Evolutionary conservation across 495 filamentous ascomycete genomes (phyloP).

Genomic region (Penicillium tannophilum): DNA sequence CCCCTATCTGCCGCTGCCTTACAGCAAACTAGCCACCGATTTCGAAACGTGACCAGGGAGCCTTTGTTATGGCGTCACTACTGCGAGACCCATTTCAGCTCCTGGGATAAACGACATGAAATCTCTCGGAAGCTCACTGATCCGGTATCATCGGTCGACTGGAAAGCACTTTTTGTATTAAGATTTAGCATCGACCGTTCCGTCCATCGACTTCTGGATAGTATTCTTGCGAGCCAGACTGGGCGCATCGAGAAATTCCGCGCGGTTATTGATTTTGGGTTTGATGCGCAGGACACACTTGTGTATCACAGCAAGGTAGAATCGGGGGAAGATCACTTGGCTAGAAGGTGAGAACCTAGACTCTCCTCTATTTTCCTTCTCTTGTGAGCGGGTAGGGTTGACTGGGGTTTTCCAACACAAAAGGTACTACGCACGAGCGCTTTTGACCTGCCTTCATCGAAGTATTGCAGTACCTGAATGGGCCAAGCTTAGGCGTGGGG

Average conservation of each 20-base stretch:
- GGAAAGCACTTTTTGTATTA: conserved; percentile 71
- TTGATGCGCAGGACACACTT: conserved; percentile 87
- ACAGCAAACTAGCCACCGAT: conserved; percentile 62
- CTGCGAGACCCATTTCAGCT: conserved; percentile 65
- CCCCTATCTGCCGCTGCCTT: conserved; percentile 51
- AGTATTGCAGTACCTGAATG: conserved; percentile 76
- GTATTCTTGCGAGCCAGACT: conserved; percentile 67
- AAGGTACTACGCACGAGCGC: conserved; percentile 74
- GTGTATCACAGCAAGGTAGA: conserved; percentile 61
- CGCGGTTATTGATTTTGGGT: conserved; percentile 69
- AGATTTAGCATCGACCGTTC: conserved; percentile 56
- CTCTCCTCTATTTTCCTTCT: neutral
- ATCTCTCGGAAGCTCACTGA: conserved; percentile 57
- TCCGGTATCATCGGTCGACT: conserved; percentile 63
- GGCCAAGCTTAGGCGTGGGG: conserved; percentile 55
- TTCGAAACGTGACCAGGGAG: conserved; percentile 65
- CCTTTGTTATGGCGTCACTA: conserved; percentile 78
- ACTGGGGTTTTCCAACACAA: conserved; percentile 13
- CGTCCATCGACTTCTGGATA: conserved; percentile 63
- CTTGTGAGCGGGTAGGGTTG: neutral
- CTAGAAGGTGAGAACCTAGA: conserved; percentile 62
- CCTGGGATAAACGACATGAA: conserved; percentile 71
- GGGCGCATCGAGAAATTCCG: conserved; percentile 69
- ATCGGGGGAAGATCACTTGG: conserved; percentile 75
- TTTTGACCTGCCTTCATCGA: conserved; percentile 79